These are phyloP conservation scores for Usnea hakonensis DNA, from an alignment of 495 filamentous ascomycete genomes.

Conservation along the genomic window DNA sequence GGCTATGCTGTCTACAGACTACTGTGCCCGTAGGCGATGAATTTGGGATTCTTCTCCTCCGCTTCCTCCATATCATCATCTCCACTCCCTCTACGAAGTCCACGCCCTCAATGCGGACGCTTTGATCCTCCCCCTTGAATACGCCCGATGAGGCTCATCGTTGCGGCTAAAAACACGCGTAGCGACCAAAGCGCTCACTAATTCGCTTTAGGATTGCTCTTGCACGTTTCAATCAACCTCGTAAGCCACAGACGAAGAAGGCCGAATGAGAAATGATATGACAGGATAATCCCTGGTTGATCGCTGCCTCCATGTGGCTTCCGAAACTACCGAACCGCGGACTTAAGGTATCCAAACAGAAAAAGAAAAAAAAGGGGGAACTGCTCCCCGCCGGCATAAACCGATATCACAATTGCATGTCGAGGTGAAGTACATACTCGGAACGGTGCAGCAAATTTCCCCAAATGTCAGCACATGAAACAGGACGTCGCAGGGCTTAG, in stretches of 20 bases:
- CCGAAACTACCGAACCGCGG: slow-evolving; percentile 10
- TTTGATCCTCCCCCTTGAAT: background rate
- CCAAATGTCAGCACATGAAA: slow-evolving; percentile 10
- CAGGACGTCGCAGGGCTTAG: slow-evolving; percentile 7
- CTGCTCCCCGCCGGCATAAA: slow-evolving; percentile 7
- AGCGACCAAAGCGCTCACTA: slow-evolving; percentile 2
- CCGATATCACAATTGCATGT: background rate
- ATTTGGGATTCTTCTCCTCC: background rate
- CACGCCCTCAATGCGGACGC: too few species aligned
- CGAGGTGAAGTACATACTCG: background rate
- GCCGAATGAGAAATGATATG: slow-evolving; percentile 4
- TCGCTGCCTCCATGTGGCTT: slow-evolving; percentile 15
- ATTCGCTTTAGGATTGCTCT: background rate
- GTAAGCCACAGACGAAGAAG: slow-evolving; percentile 4
- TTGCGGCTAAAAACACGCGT: slow-evolving; percentile 12
- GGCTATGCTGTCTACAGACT: background rate
- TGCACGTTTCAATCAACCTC: background rate
- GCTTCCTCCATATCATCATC: background rate
- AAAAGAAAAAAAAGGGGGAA: background rate
- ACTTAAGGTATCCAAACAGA: too few species aligned
- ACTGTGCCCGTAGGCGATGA: slow-evolving; percentile 8
- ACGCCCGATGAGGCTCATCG: slow-evolving; percentile 3
- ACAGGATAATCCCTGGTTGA: slow-evolving; percentile 9
- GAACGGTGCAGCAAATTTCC: background rate
- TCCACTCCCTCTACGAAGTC: background rate